phyloP scores from a whole-genome alignment of 257 asterid genomes.

The Solanum chilense region DNA sequence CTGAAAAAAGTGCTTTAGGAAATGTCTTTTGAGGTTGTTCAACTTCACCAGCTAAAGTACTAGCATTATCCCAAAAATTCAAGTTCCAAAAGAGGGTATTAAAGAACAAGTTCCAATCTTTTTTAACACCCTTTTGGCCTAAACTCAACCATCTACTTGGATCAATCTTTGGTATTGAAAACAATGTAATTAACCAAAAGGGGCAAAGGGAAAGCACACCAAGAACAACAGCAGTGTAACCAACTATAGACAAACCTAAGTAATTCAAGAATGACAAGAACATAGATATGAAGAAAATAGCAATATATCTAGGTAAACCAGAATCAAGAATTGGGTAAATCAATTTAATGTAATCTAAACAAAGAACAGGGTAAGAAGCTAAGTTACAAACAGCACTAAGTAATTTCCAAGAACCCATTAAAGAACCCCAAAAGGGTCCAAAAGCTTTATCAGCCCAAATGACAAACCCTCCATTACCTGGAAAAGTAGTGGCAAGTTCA shows the following conservation, averaged over 20 bases:
- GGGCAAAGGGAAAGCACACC: conserved; percentile 33
- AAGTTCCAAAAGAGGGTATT: conserved; percentile 69
- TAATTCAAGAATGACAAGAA: not conserved
- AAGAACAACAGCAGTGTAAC: conserved; percentile 25
- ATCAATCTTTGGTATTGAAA: conserved; percentile 22
- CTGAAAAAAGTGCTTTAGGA: conserved; percentile 37
- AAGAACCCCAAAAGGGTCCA: conserved; percentile 54
- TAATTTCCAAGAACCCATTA: conserved; percentile 52
- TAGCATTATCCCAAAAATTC: conserved; percentile 63
- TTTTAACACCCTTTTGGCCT: conserved; percentile 44
- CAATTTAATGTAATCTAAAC: conserved; percentile 30
- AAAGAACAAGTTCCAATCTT: conserved; percentile 57
- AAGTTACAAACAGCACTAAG: conserved; percentile 41
- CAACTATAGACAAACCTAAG: not conserved
- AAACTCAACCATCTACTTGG: conserved; percentile 36
- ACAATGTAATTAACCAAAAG: conserved; percentile 9
- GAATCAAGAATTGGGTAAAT: conserved; percentile 31
- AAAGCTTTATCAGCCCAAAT: conserved; percentile 53
- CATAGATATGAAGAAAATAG: conserved; percentile 5
- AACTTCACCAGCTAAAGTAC: conserved; percentile 71
- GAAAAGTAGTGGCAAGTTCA: conserved; percentile 48
- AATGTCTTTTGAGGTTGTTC: conserved; percentile 47
- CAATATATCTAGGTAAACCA: conserved; percentile 25
- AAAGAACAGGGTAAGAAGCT: conserved; percentile 41
- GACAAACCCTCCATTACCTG: conserved; percentile 57